Percentiles rank a stretch among this genome's conserved stretches.
phyloP scores from a whole-genome alignment of 139 green algal species.

The Coccomyxa sp. region DNA sequence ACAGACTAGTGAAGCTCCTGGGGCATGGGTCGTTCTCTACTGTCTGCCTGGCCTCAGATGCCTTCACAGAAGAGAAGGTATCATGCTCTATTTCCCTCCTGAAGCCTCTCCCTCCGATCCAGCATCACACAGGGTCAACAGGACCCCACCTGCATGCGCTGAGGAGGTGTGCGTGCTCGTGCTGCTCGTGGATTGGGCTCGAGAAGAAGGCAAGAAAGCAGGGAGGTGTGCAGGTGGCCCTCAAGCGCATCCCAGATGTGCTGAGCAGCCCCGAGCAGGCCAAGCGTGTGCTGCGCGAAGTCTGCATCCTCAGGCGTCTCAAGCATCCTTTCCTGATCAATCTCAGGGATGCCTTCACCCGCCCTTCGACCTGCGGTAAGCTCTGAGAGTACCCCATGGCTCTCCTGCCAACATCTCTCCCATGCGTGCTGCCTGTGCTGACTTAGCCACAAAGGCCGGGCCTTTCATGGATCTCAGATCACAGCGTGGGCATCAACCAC shows the following conservation, averaged over 20 bases:
- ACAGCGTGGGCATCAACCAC: background rate
- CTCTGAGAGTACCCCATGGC: no score
- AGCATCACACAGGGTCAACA: background rate
- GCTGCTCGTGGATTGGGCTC: no score
- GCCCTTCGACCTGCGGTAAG: conserved; percentile 42
- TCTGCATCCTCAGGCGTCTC: conserved; percentile 85
- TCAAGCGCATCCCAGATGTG: conserved; percentile 82
- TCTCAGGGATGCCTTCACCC: conserved; percentile 73
- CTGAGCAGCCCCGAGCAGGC: conserved; percentile 69
- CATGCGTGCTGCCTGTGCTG: background rate
- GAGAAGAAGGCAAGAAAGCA: background rate
- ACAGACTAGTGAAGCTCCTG: conserved; percentile 55
- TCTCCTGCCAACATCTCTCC: no score
- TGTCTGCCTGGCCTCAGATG: conserved; percentile 68
- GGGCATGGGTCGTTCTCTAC: conserved; percentile 67
- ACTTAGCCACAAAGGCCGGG: no score
- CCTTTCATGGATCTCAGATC: no score
- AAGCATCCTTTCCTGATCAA: conserved; percentile 78
- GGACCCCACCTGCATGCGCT: background rate
- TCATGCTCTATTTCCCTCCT: background rate
- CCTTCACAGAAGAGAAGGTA: conserved; percentile 45
- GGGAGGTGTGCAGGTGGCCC: conserved; percentile 48
- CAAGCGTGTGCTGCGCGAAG: conserved; percentile 82
- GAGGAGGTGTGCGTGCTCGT: no score
- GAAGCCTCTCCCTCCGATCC: background rate